These are phyloP conservation scores for Cenococcum geophilum DNA, from an alignment of 495 filamentous ascomycete species.

Conservation along the genomic window DNA sequence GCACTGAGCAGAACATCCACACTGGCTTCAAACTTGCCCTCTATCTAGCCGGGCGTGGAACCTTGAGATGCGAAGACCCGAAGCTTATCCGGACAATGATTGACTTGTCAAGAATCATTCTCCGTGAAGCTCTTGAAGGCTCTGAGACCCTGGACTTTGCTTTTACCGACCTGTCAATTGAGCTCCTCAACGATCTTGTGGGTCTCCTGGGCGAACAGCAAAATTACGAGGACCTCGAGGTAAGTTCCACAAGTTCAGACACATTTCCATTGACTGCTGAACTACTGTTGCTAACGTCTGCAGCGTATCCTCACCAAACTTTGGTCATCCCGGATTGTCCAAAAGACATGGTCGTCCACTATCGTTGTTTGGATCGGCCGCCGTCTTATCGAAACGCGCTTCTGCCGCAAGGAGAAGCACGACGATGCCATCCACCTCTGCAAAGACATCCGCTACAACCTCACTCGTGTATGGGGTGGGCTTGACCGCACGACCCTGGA, in stretches of 20 bases:
- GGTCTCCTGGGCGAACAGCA: slow-evolving; percentile 26
- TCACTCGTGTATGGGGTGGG: slow-evolving; percentile 22
- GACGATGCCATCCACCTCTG: slow-evolving; percentile 26
- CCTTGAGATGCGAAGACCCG: slow-evolving; percentile 13
- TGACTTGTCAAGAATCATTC: slow-evolving; percentile 23
- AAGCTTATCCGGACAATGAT: slow-evolving; percentile 24
- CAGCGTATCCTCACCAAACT: slow-evolving; percentile 25
- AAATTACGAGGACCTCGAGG: slow-evolving; percentile 27
- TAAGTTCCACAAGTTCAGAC: neutral
- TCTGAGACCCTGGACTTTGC: slow-evolving; percentile 19
- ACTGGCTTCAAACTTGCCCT: slow-evolving; percentile 19
- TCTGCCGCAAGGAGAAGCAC: slow-evolving; percentile 12
- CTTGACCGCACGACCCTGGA: slow-evolving; percentile 21
- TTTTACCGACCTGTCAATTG: slow-evolving; percentile 16
- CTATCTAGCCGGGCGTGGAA: slow-evolving; percentile 19
- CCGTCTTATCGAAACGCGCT: slow-evolving; percentile 21
- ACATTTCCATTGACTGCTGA: neutral
- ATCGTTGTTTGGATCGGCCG: slow-evolving; percentile 37
- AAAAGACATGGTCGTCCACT: slow-evolving; percentile 15
- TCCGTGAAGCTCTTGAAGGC: slow-evolving; percentile 16
- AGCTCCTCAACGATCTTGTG: slow-evolving; percentile 19
- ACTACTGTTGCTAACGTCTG: slow-evolving; percentile 5
- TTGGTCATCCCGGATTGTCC: slow-evolving; percentile 20
- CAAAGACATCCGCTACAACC: slow-evolving; percentile 30
- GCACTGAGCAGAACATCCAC: slow-evolving; percentile 28